A percentile compares a stretch with the other conserved stretches of the same genome.
phyloP scores from a whole-genome alignment of 2,329 filamentous ascomycete genomes.

The Ophiosphaerella korrae region DNA sequence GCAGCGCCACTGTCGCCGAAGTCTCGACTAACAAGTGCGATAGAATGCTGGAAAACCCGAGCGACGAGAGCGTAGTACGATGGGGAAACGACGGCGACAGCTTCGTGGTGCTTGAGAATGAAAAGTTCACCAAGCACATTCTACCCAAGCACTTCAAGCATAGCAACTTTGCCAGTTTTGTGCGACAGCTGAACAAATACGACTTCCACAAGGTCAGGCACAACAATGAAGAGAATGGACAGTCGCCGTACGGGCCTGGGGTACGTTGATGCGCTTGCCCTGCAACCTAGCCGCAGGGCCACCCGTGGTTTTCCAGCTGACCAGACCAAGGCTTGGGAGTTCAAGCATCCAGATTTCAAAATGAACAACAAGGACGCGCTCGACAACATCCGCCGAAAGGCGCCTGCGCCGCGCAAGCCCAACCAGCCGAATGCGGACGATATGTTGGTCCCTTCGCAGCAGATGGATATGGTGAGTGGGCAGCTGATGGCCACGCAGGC shows the following conservation, averaged over 20 bases:
- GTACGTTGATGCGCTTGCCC: constrained; percentile 52
- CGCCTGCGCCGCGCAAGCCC: constrained; percentile 83
- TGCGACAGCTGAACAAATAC: constrained; percentile 94
- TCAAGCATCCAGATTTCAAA: constrained; percentile 95
- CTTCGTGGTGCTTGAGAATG: constrained; percentile 97
- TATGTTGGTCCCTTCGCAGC: constrained; percentile 78
- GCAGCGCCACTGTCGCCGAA: background rate
- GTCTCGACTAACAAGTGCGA: constrained; percentile 32
- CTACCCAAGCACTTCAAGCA: constrained; percentile 99
- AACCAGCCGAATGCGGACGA: constrained; percentile 62
- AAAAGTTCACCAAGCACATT: constrained; percentile 97
- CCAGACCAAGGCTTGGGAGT: constrained; percentile 78
- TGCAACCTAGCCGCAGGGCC: too few relatives aligned
- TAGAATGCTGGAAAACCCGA: constrained; percentile 95
- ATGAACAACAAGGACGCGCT: constrained; percentile 94
- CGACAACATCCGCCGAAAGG: constrained; percentile 95
- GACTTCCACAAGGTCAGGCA: constrained; percentile 98
- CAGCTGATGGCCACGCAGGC: constrained; percentile 89
- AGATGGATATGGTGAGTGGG: constrained; percentile 86
- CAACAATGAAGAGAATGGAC: constrained; percentile 83
- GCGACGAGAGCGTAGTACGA: constrained; percentile 88
- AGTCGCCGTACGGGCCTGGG: constrained; percentile 80
- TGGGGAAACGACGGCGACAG: constrained; percentile 96
- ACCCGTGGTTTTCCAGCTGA: constrained; percentile 14
- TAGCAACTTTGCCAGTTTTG: constrained; percentile 97